Conservation (phyloP, 2,329 filamentous ascomycete species). For the Aspergillus quadricinctus region DNA sequence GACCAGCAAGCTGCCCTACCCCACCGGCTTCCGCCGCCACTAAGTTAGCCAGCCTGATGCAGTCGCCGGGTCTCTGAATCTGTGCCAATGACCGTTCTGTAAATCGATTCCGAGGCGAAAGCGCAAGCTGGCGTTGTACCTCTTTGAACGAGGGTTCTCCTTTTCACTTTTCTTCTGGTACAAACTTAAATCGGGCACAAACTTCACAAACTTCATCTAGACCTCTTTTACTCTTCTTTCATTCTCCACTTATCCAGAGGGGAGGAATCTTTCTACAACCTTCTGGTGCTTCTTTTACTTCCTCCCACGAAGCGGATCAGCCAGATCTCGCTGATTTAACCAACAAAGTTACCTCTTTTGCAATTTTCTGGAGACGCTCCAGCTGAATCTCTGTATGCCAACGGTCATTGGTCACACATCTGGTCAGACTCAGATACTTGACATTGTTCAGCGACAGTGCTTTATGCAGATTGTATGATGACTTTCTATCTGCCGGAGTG, state of each 20-base stretch:
- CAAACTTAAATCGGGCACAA: constrained; percentile 7
- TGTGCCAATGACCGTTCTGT: constrained; percentile 7
- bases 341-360: constrained; percentile 11
- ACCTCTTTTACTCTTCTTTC: constrained; percentile 11
- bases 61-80: neutral
- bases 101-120: constrained; percentile 15
- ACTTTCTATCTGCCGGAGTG: neutral
- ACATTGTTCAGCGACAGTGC: neutral
- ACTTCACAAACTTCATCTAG: neutral
- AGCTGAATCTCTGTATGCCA: constrained; percentile 11
- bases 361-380: constrained; percentile 3
- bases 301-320: neutral
- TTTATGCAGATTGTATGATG: neutral
- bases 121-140: constrained; percentile 24
- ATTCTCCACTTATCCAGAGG: constrained; percentile 4
- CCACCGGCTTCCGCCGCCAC: constrained; percentile 24
- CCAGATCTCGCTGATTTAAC: constrained; percentile 6
- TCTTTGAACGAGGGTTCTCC: constrained; percentile 15
- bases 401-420: constrained; percentile 1
- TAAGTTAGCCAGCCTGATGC: constrained; percentile 13
- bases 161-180: constrained; percentile 16
- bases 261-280: neutral
- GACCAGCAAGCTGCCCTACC: constrained; percentile 23
- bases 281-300: constrained; percentile 10
- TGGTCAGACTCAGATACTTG: neutral